Percentiles rank a stretch among this genome's conserved stretches.
Evolutionary conservation across 164 flowering plant species (phyloP).

Genomic region (Stephania yunnanensis): DNA sequence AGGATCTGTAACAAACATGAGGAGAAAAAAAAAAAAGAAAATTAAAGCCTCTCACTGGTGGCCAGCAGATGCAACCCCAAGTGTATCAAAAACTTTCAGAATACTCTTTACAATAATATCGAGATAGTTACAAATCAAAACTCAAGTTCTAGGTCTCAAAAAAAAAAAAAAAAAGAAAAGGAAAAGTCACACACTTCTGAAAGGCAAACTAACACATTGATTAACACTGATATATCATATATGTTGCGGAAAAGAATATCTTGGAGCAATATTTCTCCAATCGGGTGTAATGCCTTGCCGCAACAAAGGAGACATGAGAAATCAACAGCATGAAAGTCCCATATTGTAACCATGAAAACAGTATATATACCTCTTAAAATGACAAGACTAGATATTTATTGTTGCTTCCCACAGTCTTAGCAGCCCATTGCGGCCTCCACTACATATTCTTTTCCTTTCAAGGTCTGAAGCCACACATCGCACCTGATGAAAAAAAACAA

Average conservation of each 20-base stretch:
- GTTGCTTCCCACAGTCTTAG: slow-evolving; percentile 98
- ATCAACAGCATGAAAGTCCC: background rate
- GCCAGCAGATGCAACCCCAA: background rate
- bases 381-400: slow-evolving; percentile 56
- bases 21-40: background rate
- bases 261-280: background rate
- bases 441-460: slow-evolving; percentile 95
- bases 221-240: background rate
- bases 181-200: background rate
- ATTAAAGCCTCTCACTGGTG: background rate
- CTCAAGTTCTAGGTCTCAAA: too few relatives aligned
- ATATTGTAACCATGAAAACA: background rate
- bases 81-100: background rate
- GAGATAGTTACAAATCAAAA: too few relatives aligned
- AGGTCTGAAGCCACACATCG: slow-evolving; percentile 90
- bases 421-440: slow-evolving; percentile 92
- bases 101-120: too few relatives aligned
- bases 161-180: background rate
- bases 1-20: background rate
- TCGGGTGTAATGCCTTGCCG: background rate
- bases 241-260: background rate
- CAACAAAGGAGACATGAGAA: background rate
- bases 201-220: background rate
- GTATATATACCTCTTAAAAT: background rate
- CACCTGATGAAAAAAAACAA: slow-evolving; percentile 43